Conservation (phyloP, 2,329 filamentous ascomycete species). For the Nectriaceae sp. region DNA sequence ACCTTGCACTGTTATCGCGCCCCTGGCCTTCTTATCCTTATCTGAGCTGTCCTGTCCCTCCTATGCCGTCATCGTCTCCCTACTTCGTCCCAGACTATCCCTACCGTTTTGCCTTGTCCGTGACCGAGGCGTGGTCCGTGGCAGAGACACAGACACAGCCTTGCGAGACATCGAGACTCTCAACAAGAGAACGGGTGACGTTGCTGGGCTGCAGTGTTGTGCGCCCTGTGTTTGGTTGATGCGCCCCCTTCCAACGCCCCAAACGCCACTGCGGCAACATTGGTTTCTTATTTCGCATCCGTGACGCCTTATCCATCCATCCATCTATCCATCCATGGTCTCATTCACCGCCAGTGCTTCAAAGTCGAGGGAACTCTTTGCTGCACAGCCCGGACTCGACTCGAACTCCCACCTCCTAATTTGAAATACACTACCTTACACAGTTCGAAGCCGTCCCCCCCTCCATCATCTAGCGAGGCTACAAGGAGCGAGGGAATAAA, state of each 20-base stretch:
- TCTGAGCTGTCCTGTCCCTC: background rate
- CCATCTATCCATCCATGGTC: background rate
- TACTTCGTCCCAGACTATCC: too few relatives aligned
- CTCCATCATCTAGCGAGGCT: too few relatives aligned
- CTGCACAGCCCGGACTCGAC: too few relatives aligned
- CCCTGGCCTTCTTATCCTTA: background rate
- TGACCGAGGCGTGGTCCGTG: conserved; percentile 6
- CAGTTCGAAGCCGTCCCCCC: too few relatives aligned
- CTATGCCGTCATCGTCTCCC: background rate
- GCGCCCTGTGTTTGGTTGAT: background rate
- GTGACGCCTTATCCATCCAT: conserved; percentile 1
- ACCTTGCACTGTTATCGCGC: background rate
- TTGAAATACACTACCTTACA: too few relatives aligned
- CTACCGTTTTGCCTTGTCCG: background rate
- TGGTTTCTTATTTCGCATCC: background rate
- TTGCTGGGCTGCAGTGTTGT: conserved; percentile 6
- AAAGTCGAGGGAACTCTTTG: background rate
- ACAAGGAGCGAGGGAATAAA: background rate
- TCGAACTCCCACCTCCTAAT: too few relatives aligned
- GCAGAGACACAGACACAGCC: conserved; percentile 2
- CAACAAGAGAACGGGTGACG: conserved; percentile 6
- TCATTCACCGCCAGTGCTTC: conserved; percentile 11
- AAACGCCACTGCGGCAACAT: background rate
- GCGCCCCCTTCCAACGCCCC: background rate
- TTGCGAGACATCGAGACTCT: background rate